These are phyloP conservation scores for Tilletia indica DNA, from an alignment of 1,284 basidiomycete genomes.

Conservation along the genomic window DNA sequence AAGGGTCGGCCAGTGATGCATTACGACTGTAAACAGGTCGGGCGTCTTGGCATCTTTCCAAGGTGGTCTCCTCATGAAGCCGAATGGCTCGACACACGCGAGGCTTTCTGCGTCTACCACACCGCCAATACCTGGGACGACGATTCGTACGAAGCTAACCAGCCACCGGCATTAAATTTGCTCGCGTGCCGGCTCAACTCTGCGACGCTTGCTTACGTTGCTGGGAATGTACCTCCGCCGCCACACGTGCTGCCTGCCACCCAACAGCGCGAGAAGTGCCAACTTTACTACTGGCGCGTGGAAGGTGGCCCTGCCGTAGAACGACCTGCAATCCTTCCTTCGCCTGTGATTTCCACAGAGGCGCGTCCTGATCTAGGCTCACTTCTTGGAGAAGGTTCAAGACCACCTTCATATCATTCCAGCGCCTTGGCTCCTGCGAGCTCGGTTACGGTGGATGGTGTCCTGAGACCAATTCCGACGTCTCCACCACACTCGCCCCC, in stretches of 20 bases:
- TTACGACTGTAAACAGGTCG: slow-evolving; percentile 57
- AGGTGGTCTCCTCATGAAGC: slow-evolving; percentile 54
- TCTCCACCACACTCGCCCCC: neutral
- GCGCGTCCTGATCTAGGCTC: neutral
- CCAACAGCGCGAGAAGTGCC: slow-evolving; percentile 58
- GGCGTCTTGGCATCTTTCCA: slow-evolving; percentile 60
- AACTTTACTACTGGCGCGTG: slow-evolving; percentile 60
- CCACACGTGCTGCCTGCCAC: slow-evolving; percentile 44
- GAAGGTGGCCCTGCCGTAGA: slow-evolving; percentile 23
- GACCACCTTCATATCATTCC: neutral
- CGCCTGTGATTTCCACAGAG: neutral
- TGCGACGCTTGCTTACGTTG: slow-evolving; percentile 60
- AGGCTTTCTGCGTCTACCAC: slow-evolving; percentile 61
- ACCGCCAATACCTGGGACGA: slow-evolving; percentile 61
- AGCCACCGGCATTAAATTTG: slow-evolving; percentile 53
- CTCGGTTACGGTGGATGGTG: neutral
- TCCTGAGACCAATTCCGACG: neutral
- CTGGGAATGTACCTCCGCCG: slow-evolving; percentile 57
- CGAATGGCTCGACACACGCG: slow-evolving; percentile 56
- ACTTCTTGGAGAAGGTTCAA: neutral
- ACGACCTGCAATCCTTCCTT: no score
- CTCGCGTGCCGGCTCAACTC: slow-evolving; percentile 60
- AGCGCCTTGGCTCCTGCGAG: neutral
- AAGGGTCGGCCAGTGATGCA: slow-evolving; percentile 58
- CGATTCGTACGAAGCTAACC: neutral